Base-by-base conservation (phyloP, 2,329 filamentous ascomycete genomes). In the Aspergillus brasiliensis region DNA sequence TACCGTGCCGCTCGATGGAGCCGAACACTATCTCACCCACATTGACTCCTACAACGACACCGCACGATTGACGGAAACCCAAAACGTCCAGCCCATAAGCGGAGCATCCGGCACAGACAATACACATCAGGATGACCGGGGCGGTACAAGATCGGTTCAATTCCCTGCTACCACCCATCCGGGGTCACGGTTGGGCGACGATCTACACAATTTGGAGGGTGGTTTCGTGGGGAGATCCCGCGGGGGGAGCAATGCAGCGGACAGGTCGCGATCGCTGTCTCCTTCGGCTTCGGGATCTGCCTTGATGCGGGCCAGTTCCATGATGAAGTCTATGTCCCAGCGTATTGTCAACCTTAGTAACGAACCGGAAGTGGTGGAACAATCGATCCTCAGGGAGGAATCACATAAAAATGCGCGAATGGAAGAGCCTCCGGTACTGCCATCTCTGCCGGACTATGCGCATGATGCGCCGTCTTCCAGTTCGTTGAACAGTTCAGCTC, bases 291-390 rank as follows among this genome's bases (percentile, higher is more conserved):
- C 86, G 10, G 85, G 84, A 19, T 78, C 76, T 25, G 88, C 90
- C 17, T 75, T 93, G 55, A 85, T 84, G 23, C 83, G 87, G 67
- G 90, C 90, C 62, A 86, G 90, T 47, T 91, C 90, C 8, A 91
- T 92, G 68, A 86, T 93, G 76, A 86, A 90, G 64, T 87, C 87
- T 66, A 96, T 99, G 87, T 98, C 96, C 31, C 93, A 97, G 79
- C 91, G 95, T 80, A 93, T 99, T 58, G 95, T 99, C 71, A 98
- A 98, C 72, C 86, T 99, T 69, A 97, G 92, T 77, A 96, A 96
- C 72, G 95, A 98, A 70, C 89, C 89, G 4, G 91, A 97, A 68
- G 80, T 91, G 19, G 82, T 93, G 15, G 92, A 97, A 73, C 87
- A 90, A 63, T 87, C 86, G 54, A 83, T 88, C 23, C 83, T 86